Conservation (phyloP, 2,329 filamentous ascomycete species). For the Calonectria fujianensis region DNA sequence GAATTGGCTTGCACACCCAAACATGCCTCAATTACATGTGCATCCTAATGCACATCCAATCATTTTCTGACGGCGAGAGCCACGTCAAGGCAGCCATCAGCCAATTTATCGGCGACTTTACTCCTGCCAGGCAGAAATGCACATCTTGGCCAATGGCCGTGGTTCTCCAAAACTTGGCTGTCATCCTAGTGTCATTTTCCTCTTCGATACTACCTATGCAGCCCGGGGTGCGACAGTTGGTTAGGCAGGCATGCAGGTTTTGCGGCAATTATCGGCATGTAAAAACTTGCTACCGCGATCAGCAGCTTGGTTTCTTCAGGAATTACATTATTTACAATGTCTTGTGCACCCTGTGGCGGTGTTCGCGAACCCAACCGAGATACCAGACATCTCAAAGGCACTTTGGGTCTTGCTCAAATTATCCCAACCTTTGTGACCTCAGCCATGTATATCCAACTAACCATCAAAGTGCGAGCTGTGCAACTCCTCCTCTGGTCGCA, state of each 20-base stretch:
- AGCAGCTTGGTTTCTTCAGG: not conserved
- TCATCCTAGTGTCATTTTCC: not conserved
- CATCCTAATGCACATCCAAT: not conserved
- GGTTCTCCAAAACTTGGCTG: not conserved
- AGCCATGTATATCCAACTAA: not conserved
- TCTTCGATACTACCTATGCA: not conserved
- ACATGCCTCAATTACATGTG: not conserved
- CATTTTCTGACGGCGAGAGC: not conserved
- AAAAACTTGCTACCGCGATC: not conserved
- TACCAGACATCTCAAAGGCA: not conserved
- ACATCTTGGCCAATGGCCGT: not conserved
- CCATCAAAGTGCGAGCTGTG: not conserved
- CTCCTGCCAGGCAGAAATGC: not conserved
- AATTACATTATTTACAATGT: not conserved
- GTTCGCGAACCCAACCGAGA: too few species aligned
- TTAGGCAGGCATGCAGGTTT: not conserved
- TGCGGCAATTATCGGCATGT: not conserved
- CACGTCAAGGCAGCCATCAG: not conserved
- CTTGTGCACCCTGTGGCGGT: not conserved
- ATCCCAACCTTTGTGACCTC: not conserved
- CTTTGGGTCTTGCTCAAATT: not conserved
- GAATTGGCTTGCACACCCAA: not conserved
- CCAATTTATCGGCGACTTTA: not conserved
- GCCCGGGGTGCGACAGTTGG: not conserved
- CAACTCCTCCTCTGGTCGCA: not conserved